Base-by-base conservation (phyloP, 2,329 filamentous ascomycete genomes). In the Conoideocrella luteorostrata region DNA sequence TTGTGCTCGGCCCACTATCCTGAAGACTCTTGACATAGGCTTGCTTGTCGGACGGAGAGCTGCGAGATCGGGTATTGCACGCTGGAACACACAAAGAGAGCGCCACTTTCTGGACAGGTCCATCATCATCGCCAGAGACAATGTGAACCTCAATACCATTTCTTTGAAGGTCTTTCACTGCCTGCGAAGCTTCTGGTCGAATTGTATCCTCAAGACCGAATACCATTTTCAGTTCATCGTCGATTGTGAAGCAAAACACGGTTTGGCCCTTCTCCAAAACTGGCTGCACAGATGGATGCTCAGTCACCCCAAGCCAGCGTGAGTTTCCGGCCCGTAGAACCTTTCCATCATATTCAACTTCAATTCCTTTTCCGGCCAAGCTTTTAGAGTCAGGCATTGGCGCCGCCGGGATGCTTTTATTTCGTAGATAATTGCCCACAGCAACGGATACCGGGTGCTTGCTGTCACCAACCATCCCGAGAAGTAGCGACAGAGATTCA, bases 401-500 rank as follows among this genome's bases (percentile, higher is more conserved):
- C 1, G 47, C 37, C 4, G 50, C 11, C 5, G 37, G 38, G n/a
- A 56, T 11, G 0, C 49, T 48, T 1, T 24, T 43, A 3, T 4
- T 15, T 12, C 60, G 57, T 7, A 80, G 62, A 39, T 75, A 58
- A 2, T 50, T 47, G 5, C 65, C 53, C 0, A 81, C 64, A 4
- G 74, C 70, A 4, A 60, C 52, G 0, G 77, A 75, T 11, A 80
- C 69, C 1, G 77, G 77, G 47, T 82, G 77, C 23, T 67, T 66
- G 47, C 60, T 74, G 47, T 66, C 62, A 3, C 56, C 57, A 2
- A 71, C 52, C 2, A 68, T 47, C 2, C 61, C 61, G 12, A 61
- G 44, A 3, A 64, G 58, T 2, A 60, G 45, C 1, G 52, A 36
- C 28, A 56, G 44, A 1, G 44, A 37, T 1, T 48, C 17, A 0